Evolutionary conservation across 352 stramenopile genomes (phyloP), one percentile per base, ranked within the genome.

Genomic region (Phytophthora colocasiae): DNA sequence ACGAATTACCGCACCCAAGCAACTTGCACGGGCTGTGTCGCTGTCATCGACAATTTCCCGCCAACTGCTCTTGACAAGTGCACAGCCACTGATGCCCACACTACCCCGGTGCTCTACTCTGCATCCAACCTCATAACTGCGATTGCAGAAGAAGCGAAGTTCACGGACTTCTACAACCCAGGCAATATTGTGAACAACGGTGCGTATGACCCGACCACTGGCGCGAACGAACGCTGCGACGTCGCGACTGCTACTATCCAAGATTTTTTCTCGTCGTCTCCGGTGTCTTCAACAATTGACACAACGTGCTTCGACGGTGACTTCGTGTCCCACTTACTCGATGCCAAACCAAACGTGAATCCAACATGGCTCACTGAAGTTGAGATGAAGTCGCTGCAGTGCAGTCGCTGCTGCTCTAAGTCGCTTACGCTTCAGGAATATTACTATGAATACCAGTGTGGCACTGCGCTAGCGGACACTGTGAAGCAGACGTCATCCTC

Each of bases 371-470:
- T 49, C 2, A 10, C 46, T 32, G n/a, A 31, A 9, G 11, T 40
- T 14, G 48, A 59, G 10, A n/a, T 70, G 24, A 44, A 54, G 12
- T 34, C 14, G 1, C n/a, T 74, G 10, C 34, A 50, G 43, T 74
- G 66, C 48, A 70, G 47, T 7, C 60, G 66, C 1, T 74, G 66
- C 41, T 74, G 66, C 36, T 57, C 43, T 2, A 70, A 74, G 53
- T 47, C 40, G 2, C 36, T 24, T 4, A 70, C 46, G 9, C 66
- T 73, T 1, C 24, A 58, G 12, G 60, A 70, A 12, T 58, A 63
- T n/a, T 69, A 66, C 8, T 70, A 74, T 19, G 59, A 69, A 22
- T 74, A 63, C 54, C 54, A 62, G n/a, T 74, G 66, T 19, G 54
- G 59, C 10, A 56, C 40, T 1, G 14, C 36, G 7, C 7, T 31